Evolutionary conservation across 345 rosid genomes (phyloP).

Genomic region (Microthlaspi erraticum): DNA sequence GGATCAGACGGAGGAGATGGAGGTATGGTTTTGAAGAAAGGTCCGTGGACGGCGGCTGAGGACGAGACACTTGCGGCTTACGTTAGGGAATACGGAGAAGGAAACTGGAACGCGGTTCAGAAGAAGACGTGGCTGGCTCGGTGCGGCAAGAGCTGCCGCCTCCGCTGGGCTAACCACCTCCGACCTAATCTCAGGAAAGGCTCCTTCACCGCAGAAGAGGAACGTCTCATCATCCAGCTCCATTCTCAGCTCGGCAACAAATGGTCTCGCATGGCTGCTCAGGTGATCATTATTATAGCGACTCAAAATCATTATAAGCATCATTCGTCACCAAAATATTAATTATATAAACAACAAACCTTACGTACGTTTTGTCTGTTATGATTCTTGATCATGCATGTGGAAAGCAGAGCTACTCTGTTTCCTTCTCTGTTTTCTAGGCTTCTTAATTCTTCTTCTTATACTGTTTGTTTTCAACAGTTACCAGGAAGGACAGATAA

Average conservation of each 20-base stretch:
- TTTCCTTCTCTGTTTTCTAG: neutral
- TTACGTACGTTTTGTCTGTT: no score
- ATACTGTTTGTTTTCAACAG: constrained; percentile 17
- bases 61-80: constrained; percentile 49
- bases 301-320: no score
- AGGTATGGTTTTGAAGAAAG: constrained; percentile 47
- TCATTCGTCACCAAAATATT: no score
- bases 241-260: constrained; percentile 54
- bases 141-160: constrained; percentile 59
- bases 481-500: constrained; percentile 71
- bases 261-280: constrained; percentile 63
- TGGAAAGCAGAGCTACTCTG: no score
- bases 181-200: constrained; percentile 55
- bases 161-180: constrained; percentile 58
- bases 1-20: constrained; percentile 21
- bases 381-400: no score
- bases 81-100: constrained; percentile 55
- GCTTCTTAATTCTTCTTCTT: neutral
- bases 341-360: neutral
- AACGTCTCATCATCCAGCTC: constrained; percentile 49
- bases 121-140: constrained; percentile 52
- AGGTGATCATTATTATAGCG: constrained; percentile 23
- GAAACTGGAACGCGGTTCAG: constrained; percentile 59
- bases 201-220: constrained; percentile 50
- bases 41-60: constrained; percentile 57